Conservation (phyloP, 2,329 filamentous ascomycete genomes). For the Magnaporthiopsis rhizophila region DNA sequence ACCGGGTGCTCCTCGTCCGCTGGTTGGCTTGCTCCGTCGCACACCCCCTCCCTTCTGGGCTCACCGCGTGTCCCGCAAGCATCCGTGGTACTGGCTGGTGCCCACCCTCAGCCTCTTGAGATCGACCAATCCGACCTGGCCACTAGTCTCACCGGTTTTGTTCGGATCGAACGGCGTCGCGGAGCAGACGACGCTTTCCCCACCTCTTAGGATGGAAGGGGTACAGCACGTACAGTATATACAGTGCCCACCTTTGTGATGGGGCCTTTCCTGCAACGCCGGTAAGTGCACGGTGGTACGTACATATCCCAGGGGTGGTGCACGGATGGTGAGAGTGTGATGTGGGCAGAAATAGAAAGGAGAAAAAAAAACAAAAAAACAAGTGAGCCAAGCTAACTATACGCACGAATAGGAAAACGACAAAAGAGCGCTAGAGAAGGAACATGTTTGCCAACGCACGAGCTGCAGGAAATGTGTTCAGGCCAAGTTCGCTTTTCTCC, state of each 20-base stretch:
- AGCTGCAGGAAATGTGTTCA: background rate
- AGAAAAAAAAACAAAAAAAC: background rate
- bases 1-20: background rate
- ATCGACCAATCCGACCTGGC: background rate
- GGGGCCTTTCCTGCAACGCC: background rate
- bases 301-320: no score
- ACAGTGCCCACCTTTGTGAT: background rate
- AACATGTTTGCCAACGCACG: background rate
- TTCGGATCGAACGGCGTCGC: background rate
- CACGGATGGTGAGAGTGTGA: no score
- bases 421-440: background rate
- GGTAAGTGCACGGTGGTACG: background rate
- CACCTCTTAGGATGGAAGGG: background rate
- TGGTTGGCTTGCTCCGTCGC: background rate
- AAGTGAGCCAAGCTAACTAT: background rate
- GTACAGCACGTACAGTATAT: no score
- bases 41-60: background rate
- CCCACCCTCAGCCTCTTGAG: background rate
- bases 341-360: no score
- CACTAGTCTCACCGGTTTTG: background rate
- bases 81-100: background rate
- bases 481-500: background rate
- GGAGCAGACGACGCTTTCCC: background rate
- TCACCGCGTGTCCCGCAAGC: background rate
- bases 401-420: background rate